Percentiles rank a stretch among this genome's conserved stretches.
These are phyloP conservation scores for Waltergamsia citrina DNA, from an alignment of 2,329 filamentous ascomycete genomes.

Conservation along the genomic window DNA sequence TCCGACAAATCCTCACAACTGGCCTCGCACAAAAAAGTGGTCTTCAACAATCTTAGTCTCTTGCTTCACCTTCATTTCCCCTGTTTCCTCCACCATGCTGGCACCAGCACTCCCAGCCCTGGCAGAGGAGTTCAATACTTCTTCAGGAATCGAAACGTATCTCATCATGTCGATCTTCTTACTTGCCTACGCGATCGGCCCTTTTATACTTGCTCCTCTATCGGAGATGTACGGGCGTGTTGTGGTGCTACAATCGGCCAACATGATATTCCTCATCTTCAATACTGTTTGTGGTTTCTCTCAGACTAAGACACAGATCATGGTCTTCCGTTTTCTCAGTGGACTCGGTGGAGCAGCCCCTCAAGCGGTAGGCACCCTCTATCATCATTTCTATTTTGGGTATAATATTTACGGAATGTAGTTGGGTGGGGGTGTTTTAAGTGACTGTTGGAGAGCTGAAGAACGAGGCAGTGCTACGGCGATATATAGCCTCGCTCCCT, in stretches of 20 bases:
- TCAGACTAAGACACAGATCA: constrained; percentile 32
- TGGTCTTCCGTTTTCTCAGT: constrained; percentile 38
- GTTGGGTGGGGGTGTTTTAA: constrained; percentile 34
- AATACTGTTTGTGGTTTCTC: constrained; percentile 42
- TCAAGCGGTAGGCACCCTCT: constrained; percentile 24
- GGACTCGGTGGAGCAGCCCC: constrained; percentile 35
- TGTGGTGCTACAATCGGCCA: constrained; percentile 31
- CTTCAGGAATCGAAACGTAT: constrained; percentile 28
- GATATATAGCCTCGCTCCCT: constrained; percentile 27
- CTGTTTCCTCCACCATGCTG: constrained; percentile 41
- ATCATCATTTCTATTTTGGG: background rate
- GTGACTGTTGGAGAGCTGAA: constrained; percentile 36
- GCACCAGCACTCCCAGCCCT: constrained; percentile 34
- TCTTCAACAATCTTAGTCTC: constrained; percentile 23
- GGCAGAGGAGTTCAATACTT: constrained; percentile 32
- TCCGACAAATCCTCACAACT: constrained; percentile 33
- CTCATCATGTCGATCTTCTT: constrained; percentile 52
- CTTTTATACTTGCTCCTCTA: constrained; percentile 39
- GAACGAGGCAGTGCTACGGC: constrained; percentile 22
- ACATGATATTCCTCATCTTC: constrained; percentile 42
- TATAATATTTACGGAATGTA: constrained; percentile 5
- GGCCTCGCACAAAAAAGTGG: constrained; percentile 26
- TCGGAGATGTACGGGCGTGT: constrained; percentile 42
- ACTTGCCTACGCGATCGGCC: constrained; percentile 44
- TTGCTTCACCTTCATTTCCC: constrained; percentile 42